Evolutionary conservation across 1,139 yeast species (phyloP), one percentile per base, ranked within the genome.

Genomic region (Zygotorulaspora mrakii): DNA sequence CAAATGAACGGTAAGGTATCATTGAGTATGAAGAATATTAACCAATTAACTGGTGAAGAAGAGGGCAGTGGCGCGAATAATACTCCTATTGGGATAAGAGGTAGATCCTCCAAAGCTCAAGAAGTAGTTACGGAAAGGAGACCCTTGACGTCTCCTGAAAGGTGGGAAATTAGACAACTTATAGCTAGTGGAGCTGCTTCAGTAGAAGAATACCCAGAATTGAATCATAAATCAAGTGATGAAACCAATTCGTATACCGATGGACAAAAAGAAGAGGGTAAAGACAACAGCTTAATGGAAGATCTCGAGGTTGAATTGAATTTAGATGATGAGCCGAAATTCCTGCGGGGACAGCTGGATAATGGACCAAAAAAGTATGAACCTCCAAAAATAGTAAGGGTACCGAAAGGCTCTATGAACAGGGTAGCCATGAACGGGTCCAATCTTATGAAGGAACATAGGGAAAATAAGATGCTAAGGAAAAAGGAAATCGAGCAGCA

Each of bases 121-220:
- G 35, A 48, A 45, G 46, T n/a, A 42, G 43, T 4, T 61, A 68
- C 42, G 70, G 79, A 51, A 66, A 86, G 40, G 28, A 36, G 43
- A 6, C 47, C 47, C 37, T 61, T 82, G 26, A 81, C 94, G 0
- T 82, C 94, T 0, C 94, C 95, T 1, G 97, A 89, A 59, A 66
- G 89, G 42, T 89, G 96, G 95, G 96, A 89, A 55, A 73, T 86
- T 37, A 70, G 85, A 23, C 96, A 89, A 55, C 67, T 86, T 23
- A 81, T 83, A 24, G 83, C 94, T 0, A 78, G 94, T 3, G 95
- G 95, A 2, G 91, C 76, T 0, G 77, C 78, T 0, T 70, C 79
- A 2, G 76, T 82, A 0, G 72, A 78, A 9, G 91, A 82, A 45
- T 80, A 80, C 53, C 91, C 91, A 1, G 94, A 82, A 39, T 61